These are phyloP conservation scores for Gossypium trilobum DNA, from an alignment of 441 rosid species.

Conservation along the genomic window DNA sequence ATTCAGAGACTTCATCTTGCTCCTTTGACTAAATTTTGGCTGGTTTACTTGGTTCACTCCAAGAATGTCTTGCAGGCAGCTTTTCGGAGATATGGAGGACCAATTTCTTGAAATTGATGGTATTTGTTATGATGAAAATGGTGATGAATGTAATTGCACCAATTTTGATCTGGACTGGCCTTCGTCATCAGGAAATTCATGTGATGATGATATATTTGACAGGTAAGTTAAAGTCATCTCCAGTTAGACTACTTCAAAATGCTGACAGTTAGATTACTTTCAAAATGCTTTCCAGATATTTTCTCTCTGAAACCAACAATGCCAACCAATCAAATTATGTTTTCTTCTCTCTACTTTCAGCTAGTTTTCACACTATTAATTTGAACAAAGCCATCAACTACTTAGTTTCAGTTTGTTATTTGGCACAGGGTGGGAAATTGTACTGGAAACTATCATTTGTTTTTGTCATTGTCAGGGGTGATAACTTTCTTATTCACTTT, in stretches of 20 bases:
- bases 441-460: neutral
- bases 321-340: neutral
- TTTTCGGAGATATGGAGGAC: constrained; percentile 43
- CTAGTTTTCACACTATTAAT: neutral
- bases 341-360: neutral
- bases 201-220: constrained; percentile 66
- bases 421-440: neutral
- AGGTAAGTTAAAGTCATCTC: constrained; percentile 36
- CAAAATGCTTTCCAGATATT: neutral
- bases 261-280: neutral
- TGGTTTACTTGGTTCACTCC: constrained; percentile 39
- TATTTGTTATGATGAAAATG: constrained; percentile 41
- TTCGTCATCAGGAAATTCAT: constrained; percentile 91
- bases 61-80: constrained; percentile 25
- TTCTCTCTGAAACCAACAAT: neutral
- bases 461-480: neutral
- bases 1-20: neutral
- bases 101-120: constrained; percentile 39
- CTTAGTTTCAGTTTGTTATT: neutral
- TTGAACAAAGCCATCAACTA: neutral
- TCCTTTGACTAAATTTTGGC: constrained; percentile 10
- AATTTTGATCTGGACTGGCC: constrained; percentile 80
- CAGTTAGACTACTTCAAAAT: neutral
- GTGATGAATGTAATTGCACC: constrained; percentile 57
- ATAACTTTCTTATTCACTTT: neutral